phyloP scores from a whole-genome alignment of 2,329 filamentous ascomycete genomes.

The Anisogramma anomala region DNA sequence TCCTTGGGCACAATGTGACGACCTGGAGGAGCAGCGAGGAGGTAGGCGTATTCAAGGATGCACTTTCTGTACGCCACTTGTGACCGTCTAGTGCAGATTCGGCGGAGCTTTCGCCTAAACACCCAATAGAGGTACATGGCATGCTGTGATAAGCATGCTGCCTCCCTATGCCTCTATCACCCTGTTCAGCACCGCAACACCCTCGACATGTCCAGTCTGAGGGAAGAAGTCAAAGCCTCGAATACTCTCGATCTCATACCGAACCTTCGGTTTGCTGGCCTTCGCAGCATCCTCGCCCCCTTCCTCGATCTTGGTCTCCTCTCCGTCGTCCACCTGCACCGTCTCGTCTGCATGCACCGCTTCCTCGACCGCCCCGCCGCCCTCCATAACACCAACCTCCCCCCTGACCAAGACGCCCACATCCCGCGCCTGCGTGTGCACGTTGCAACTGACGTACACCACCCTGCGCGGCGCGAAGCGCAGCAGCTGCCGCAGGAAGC shows the following conservation, averaged over 20 bases:
- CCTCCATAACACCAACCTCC: slow-evolving; percentile 22
- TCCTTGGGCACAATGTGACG: background rate
- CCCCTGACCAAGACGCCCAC: slow-evolving; percentile 78
- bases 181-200: slow-evolving; percentile 52
- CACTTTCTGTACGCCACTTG: too few species aligned
- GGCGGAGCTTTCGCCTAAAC: background rate
- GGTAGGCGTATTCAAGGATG: too few species aligned
- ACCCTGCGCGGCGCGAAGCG: slow-evolving; percentile 66
- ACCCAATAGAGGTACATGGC: background rate
- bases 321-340: too few species aligned
- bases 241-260: slow-evolving; percentile 82
- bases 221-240: slow-evolving; percentile 96
- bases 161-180: slow-evolving; percentile 20
- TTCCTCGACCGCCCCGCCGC: background rate
- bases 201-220: slow-evolving; percentile 63
- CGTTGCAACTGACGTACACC: slow-evolving; percentile 94
- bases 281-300: slow-evolving; percentile 20
- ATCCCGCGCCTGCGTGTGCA: slow-evolving; percentile 92
- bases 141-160: background rate
- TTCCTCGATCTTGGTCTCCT: background rate
- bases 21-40: background rate
- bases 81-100: background rate
- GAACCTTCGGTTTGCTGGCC: slow-evolving; percentile 25
- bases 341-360: too few species aligned
- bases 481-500: slow-evolving; percentile 72